These are phyloP conservation scores for Heterobasidion parviporum DNA, from an alignment of 1,284 basidiomycete genomes.

Conservation along the genomic window DNA sequence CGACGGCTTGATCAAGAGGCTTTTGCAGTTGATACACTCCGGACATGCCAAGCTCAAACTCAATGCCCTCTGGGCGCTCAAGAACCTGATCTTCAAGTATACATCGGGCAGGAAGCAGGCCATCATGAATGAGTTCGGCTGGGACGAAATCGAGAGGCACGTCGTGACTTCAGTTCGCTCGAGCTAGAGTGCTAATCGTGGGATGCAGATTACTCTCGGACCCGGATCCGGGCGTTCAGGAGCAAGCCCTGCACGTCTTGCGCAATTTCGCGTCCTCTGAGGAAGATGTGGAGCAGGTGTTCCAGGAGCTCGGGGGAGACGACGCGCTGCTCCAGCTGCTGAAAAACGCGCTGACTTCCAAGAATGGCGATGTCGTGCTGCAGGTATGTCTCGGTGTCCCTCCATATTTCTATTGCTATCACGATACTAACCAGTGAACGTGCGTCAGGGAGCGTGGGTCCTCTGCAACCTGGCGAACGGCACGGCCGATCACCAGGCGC, in stretches of 20 bases:
- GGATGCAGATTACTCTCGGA: constrained; percentile 38
- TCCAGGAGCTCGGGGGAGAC: constrained; percentile 39
- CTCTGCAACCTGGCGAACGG: constrained; percentile 64
- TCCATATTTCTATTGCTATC: neutral
- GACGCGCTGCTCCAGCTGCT: constrained; percentile 33
- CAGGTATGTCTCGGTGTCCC: constrained; percentile 29
- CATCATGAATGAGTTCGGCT: constrained; percentile 60
- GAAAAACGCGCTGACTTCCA: constrained; percentile 36
- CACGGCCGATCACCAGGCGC: constrained; percentile 32
- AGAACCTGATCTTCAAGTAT: constrained; percentile 68
- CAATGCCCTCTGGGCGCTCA: constrained; percentile 75
- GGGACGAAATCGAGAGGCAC: constrained; percentile 46
- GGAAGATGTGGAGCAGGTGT: constrained; percentile 51
- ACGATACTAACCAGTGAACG: neutral
- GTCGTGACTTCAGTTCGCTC: constrained; percentile 14
- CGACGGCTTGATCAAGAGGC: constrained; percentile 53
- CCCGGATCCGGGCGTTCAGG: constrained; percentile 43
- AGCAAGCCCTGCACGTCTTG: constrained; percentile 58
- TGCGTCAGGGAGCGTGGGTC: constrained; percentile 40
- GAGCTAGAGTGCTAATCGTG: neutral
- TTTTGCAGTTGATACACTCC: constrained; percentile 48
- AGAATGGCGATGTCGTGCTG: constrained; percentile 40
- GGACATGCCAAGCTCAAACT: constrained; percentile 51
- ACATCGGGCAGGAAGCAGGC: constrained; percentile 46
- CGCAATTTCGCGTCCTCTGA: constrained; percentile 57